A percentile compares a stretch with the other conserved stretches of the same genome.
phyloP scores from a whole-genome alignment of 306 rosid species.

The Vigna hirtella region DNA sequence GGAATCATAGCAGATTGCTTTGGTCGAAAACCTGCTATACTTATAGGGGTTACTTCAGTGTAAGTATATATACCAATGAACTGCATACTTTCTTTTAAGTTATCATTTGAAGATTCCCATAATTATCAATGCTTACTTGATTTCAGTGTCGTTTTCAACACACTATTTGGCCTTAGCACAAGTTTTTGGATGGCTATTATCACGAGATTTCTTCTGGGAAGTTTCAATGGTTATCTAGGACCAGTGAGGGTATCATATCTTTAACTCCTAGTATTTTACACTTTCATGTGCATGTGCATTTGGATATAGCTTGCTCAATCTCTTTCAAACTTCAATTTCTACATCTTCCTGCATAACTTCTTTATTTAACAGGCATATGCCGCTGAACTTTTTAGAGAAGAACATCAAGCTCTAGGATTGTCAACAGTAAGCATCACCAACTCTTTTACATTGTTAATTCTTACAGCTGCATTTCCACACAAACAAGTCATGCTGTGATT shows the following conservation, averaged over 20 bases:
- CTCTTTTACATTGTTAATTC: constrained; percentile 18
- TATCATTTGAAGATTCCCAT: not conserved
- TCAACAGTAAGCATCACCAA: constrained; percentile 68
- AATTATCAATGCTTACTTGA: constrained; percentile 14
- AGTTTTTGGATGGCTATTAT: constrained; percentile 86
- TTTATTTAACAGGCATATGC: constrained; percentile 75
- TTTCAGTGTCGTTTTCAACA: constrained; percentile 78
- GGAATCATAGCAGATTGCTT: constrained; percentile 57
- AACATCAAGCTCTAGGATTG: constrained; percentile 79
- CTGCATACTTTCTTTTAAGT: constrained; percentile 6
- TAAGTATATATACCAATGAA: constrained; percentile 42
- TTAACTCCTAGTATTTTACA: not conserved
- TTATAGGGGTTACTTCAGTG: constrained; percentile 62
- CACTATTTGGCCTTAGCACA: constrained; percentile 88
- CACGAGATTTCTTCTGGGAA: constrained; percentile 35
- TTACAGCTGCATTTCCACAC: not conserved
- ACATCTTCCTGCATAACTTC: constrained; percentile 33
- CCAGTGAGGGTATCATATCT: constrained; percentile 7
- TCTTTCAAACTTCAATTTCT: not conserved
- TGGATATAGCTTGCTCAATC: constrained; percentile 4
- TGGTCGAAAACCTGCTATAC: constrained; percentile 80
- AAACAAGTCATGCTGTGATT: constrained; percentile 26
- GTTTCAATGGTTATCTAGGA: constrained; percentile 1
- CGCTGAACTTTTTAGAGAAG: constrained; percentile 70
- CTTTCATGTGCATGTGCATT: not conserved